Base-by-base conservation (phyloP, 345 rosid species). In the Conringia planisiliqua region DNA sequence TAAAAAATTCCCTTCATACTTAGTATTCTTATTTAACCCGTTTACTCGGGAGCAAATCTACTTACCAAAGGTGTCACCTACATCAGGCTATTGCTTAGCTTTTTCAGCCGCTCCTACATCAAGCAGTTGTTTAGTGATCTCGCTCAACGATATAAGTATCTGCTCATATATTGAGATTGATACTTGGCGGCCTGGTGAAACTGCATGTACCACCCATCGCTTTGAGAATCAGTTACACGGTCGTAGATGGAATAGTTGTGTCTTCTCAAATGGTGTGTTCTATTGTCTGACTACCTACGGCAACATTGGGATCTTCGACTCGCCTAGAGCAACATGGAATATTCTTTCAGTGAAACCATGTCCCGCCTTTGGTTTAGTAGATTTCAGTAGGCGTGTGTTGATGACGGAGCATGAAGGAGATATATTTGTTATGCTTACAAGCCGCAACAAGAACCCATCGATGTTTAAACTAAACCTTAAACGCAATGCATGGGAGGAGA, bases 101-200 rank as follows among this genome's bases (percentile, higher is more conserved):
- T 66, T 66, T 58, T 12, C 58, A 32, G 59, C 44, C 1, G 44
- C 70, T 66, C 70, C 70, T 50, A 66, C 70, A 48, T 66, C 59
- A 32, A 20, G 9, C 48, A 66, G 22, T 20, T 48, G 70, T 66
- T 22, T 50, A 17, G 69, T 64, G 7, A 17, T 64, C 42, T 46
- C 55, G 0, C 22, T 30, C 6, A 46, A 2, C 55, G 54, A 48
- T 48, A 48, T 8, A 16, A 29, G 24, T 5, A 30, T 6, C 0
- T 44, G 4, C 9, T 30, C 6, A 17, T 48, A 0, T 14, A 18
- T 48, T 48, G 54, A 48, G 32, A 22, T 48, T 16, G 13, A n/a
- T 33, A 48, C 59, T 33, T 66, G 70, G 58, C 4, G 59, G n/a
- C 58, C 70, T 66, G 70, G 70, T 14, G 46, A 48, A 12, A 7